Evolutionary conservation across 768 basidiomycete genomes (phyloP), one percentile per base, ranked within the genome.

Genomic region (Pseudohyphozyma bogoriensis): DNA sequence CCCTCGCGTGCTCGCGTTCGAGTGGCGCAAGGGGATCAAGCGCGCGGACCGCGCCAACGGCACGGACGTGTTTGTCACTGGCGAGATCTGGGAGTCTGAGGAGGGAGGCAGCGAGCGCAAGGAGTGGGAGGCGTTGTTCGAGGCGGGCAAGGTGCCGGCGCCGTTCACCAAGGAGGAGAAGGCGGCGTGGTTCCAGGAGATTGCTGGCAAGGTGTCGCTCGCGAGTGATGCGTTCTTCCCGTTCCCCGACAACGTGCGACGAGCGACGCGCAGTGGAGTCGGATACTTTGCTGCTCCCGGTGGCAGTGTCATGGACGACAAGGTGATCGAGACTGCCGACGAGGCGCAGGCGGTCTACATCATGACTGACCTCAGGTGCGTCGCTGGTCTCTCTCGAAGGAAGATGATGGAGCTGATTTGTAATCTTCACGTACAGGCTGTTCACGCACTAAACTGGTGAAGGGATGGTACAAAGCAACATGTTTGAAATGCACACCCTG

Each of bases 141-240:
- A 87, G 65, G 78, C 73, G 15, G 69, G 69, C 5, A 57, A 69
- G 42, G 73, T 81, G 6, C 87, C 91, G 1, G 76, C 74, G 63
- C 77, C 84, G 22, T 76, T 99, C 64, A 81, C 76, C 20, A 79
- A 77, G 20, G 78, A 78, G 62, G 91, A 95, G 76, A 84, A 81
- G 72, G 81, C 78, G 70, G 80, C 81, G 55, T 92, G 90, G 82
- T 82, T 82, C 53, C 74, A 68, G 49, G 77, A 85, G 76, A 77
- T 97, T 58, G 51, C 42, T 32, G 84, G 85, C 61, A 87, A 83
- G 26, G 93, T 97, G 53, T 83, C 87, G 9, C 93, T 95, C 75
- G 87, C 88, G 35, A 91, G 89, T 62, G 95, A 99, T 67, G 95
- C 93, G 53, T 99, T 99, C 81, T 97, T 97, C 90, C 95, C 95